Conservation (phyloP, 257 asterid species). For the Solanum tacnaense region DNA sequence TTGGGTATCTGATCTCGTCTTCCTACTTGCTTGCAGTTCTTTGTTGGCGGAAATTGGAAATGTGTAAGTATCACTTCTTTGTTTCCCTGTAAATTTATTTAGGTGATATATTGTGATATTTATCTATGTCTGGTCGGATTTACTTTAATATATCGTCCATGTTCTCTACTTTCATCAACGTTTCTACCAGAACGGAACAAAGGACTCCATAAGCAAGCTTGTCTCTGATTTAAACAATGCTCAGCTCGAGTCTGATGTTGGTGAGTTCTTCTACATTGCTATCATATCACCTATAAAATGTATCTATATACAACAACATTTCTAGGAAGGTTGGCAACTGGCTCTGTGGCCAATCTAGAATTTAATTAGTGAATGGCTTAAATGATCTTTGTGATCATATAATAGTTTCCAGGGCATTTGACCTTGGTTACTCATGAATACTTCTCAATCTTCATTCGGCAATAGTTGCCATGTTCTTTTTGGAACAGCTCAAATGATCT, state of each 20-base stretch:
- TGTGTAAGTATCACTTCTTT: slow-evolving; percentile 62
- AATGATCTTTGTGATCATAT: not conserved
- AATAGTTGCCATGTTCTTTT: not conserved
- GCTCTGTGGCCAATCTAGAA: not conserved
- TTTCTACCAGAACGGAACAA: slow-evolving; percentile 63
- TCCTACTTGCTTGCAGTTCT: slow-evolving; percentile 65
- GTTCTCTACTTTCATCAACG: not conserved
- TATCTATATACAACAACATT: not conserved
- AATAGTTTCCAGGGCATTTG: not conserved
- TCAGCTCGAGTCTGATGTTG: slow-evolving; percentile 79
- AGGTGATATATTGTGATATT: not conserved
- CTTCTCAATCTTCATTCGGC: not conserved
- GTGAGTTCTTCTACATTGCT: slow-evolving; percentile 27
- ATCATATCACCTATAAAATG: not conserved
- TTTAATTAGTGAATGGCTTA: not conserved
- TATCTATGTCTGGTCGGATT: not conserved
- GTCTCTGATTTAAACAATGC: slow-evolving; percentile 74
- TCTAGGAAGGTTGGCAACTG: not conserved
- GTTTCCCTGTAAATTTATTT: not conserved
- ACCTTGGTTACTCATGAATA: not conserved
- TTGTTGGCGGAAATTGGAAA: slow-evolving; percentile 99
- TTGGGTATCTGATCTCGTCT: not conserved
- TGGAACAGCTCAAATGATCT: not conserved
- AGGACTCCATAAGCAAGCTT: slow-evolving; percentile 77
- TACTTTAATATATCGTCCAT: not conserved